Evolutionary conservation across 371 early-diverging fungal genomes (phyloP).

Genomic region (Mortierella sp.): DNA sequence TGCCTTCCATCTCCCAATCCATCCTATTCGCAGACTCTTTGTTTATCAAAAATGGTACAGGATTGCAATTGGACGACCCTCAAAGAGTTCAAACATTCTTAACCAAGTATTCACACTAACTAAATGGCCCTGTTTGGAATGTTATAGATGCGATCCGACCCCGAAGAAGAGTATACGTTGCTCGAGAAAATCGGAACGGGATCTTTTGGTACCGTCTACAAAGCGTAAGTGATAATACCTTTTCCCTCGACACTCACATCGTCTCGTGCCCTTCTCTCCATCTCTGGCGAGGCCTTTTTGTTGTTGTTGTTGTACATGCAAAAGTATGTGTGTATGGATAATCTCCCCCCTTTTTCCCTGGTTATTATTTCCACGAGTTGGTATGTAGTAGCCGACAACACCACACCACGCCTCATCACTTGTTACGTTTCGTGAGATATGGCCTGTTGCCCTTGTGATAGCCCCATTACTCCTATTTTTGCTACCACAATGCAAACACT

Average conservation of each 20-base stretch:
- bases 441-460: conserved; percentile 31
- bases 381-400: not conserved
- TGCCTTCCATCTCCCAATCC: not conserved
- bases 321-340: not conserved
- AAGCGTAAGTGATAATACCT: conserved; percentile 57
- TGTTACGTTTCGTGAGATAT: conserved; percentile 17
- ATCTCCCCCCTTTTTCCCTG: conserved; percentile 5
- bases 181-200: conserved; percentile 65
- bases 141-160: conserved; percentile 57
- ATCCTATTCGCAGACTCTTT: not conserved
- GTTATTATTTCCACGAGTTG: conserved; percentile 16
- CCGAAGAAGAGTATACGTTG: conserved; percentile 60
- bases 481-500: not conserved
- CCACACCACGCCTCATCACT: conserved; percentile 8
- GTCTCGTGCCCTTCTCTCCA: not conserved
- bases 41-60: not conserved
- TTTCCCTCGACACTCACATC: not conserved
- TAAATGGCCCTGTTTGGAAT: not conserved
- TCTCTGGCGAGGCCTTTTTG: not conserved
- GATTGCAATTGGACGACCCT: not conserved
- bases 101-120: not conserved
- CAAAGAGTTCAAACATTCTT: not conserved
- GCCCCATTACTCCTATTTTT: conserved; percentile 23
- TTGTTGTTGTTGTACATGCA: not conserved
- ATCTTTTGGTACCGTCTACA: conserved; percentile 67